A percentile compares a stretch with the other conserved stretches of the same genome.
Conservation (phyloP, 129 eudicot genomes). For the Lactuca sativa region DNA sequence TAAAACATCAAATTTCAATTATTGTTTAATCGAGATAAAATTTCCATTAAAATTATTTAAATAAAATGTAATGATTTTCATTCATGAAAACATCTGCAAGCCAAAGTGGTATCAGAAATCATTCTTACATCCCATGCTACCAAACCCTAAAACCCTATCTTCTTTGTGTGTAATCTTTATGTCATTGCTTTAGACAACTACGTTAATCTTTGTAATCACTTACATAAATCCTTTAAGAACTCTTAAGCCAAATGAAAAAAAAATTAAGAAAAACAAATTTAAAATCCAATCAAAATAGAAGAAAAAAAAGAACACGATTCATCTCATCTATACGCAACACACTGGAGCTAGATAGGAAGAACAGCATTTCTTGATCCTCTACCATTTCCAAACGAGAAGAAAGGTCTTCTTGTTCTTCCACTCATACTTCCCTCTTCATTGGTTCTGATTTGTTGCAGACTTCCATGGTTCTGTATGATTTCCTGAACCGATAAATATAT, state of each 20-base stretch:
- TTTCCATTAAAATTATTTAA: not conserved
- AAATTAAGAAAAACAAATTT: not conserved
- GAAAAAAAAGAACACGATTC: conserved; percentile 5
- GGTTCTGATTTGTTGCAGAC: conserved; percentile 36
- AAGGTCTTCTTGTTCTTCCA: conserved; percentile 56
- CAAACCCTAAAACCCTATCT: conserved; percentile 22
- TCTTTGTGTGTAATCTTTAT: conserved; percentile 15
- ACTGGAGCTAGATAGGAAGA: conserved; percentile 47
- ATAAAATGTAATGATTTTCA: conserved; percentile 45
- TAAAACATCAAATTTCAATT: too few species aligned
- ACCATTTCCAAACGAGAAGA: conserved; percentile 74
- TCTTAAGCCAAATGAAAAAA: not conserved
- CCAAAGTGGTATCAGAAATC: conserved; percentile 37
- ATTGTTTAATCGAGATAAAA: too few species aligned
- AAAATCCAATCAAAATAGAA: conserved; percentile 10
- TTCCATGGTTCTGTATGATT: conserved; percentile 41
- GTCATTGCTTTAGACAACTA: conserved; percentile 6
- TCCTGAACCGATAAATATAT: conserved; percentile 64
- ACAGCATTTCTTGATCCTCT: conserved; percentile 73
- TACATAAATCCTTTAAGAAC: not conserved
- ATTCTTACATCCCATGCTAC: conserved; percentile 49
- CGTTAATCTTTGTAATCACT: not conserved
- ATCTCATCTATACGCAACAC: conserved; percentile 9
- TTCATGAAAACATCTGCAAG: conserved; percentile 35
- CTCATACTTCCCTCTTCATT: conserved; percentile 60